A percentile compares a stretch with the other conserved stretches of the same genome.
Evolutionary conservation across 2,329 filamentous ascomycete genomes (phyloP).

Genomic region (Bisporella sp.): DNA sequence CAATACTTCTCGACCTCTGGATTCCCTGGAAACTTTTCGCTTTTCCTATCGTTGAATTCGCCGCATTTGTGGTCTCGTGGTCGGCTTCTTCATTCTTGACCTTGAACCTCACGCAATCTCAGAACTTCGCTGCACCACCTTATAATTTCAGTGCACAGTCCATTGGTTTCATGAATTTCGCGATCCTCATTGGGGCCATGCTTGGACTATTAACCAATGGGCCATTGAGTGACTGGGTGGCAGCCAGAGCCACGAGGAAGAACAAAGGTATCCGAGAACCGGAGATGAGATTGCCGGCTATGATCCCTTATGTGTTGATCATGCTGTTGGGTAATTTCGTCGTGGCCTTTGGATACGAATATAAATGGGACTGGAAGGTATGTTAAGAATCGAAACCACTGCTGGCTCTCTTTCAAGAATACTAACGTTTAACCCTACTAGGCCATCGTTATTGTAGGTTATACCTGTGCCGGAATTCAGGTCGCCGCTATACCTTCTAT

Average conservation of each 20-base stretch:
- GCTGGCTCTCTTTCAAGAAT: background rate
- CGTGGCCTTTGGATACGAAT: conserved; percentile 9
- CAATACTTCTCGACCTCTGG: conserved; percentile 43
- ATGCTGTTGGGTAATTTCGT: conserved; percentile 49
- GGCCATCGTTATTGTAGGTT: background rate
- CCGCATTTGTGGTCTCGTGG: conserved; percentile 53
- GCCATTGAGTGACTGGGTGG: conserved; percentile 49
- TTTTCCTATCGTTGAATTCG: conserved; percentile 55
- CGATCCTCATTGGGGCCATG: conserved; percentile 44
- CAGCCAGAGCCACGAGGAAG: conserved; percentile 41
- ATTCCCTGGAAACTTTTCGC: conserved; percentile 49
- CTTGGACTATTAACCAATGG: conserved; percentile 49
- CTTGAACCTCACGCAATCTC: conserved; percentile 48
- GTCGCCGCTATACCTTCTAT: background rate
- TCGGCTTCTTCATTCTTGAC: conserved; percentile 45
- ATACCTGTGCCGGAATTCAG: background rate
- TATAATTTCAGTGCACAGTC: conserved; percentile 44
- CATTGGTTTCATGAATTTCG: conserved; percentile 52
- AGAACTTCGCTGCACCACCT: conserved; percentile 46
- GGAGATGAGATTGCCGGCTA: conserved; percentile 49
- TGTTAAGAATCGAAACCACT: background rate
- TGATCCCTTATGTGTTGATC: conserved; percentile 50
- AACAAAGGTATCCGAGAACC: conserved; percentile 50
- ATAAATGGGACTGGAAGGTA: background rate
- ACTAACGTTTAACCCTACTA: conserved; percentile 8